Evolutionary conservation across 192 early-diverging fungal genomes (phyloP).

Genomic region (Chytriomyces sp.): DNA sequence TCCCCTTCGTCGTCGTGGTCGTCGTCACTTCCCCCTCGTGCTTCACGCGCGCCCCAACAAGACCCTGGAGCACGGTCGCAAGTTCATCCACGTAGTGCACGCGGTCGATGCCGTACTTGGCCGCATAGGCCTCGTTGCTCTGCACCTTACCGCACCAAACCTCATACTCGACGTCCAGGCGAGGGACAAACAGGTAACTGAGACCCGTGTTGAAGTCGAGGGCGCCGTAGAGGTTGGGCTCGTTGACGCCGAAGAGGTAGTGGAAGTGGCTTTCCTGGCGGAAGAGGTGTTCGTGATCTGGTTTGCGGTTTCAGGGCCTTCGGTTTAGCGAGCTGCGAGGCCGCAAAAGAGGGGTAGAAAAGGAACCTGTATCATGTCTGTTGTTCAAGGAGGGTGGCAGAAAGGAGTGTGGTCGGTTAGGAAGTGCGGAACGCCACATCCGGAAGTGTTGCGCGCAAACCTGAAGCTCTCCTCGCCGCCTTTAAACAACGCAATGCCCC

Average conservation of each 20-base stretch:
- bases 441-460: neutral
- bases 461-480: conserved; percentile 18
- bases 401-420: neutral
- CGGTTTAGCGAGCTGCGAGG: neutral
- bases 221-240: conserved; percentile 71
- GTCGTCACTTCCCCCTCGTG: neutral
- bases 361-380: neutral
- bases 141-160: conserved; percentile 76
- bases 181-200: conserved; percentile 70
- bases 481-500: conserved; percentile 12
- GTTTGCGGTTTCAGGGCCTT: no score
- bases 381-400: neutral
- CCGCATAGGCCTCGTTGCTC: conserved; percentile 53
- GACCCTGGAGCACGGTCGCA: conserved; percentile 40
- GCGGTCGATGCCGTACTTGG: conserved; percentile 69
- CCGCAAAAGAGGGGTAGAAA: neutral
- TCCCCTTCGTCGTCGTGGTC: neutral
- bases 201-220: conserved; percentile 65
- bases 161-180: conserved; percentile 62
- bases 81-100: conserved; percentile 66
- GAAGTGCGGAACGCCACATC: neutral
- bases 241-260: conserved; percentile 79
- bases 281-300: conserved; percentile 67
- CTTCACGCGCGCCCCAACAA: neutral
- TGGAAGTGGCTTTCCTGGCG: conserved; percentile 72